Evolutionary conservation across 768 basidiomycete genomes (phyloP).

Genomic region (Mycena chlorophos): DNA sequence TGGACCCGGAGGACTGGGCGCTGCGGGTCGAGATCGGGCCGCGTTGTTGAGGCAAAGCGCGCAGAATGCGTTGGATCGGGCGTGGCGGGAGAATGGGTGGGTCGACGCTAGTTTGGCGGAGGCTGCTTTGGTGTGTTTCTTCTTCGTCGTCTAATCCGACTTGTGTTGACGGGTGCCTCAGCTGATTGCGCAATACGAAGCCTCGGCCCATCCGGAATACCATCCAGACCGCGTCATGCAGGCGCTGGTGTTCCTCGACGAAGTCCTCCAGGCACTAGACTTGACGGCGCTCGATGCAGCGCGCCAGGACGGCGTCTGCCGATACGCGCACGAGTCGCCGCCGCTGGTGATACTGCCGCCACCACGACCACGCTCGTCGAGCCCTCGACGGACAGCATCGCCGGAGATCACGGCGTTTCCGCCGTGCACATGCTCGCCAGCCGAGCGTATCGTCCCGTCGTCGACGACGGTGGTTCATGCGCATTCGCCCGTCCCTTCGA

Average conservation of each 20-base stretch:
- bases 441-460: no score
- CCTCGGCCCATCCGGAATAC: conserved; percentile 52
- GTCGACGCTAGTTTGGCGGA: conserved; percentile 51
- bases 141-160: not conserved
- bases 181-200: conserved; percentile 53
- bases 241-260: conserved; percentile 46
- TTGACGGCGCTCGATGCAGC: conserved; percentile 46
- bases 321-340: conserved; percentile 37
- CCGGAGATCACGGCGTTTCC: no score
- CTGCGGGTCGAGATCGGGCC: conserved; percentile 42
- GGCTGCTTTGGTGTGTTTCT: conserved; percentile 48
- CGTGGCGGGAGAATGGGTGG: conserved; percentile 41
- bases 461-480: not conserved
- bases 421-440: no score
- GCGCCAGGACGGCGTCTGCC: conserved; percentile 41
- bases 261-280: conserved; percentile 43
- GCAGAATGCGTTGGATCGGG: conserved; percentile 42
- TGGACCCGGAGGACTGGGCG: conserved; percentile 37
- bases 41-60: conserved; percentile 47
- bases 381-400: no score
- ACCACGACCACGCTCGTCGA: conserved; percentile 15
- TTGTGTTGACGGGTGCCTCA: not conserved
- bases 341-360: conserved; percentile 17
- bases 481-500: not conserved
- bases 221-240: conserved; percentile 41